Evolutionary conservation across 2,329 filamentous ascomycete genomes (phyloP).

Genomic region (Alternaria sp.): DNA sequence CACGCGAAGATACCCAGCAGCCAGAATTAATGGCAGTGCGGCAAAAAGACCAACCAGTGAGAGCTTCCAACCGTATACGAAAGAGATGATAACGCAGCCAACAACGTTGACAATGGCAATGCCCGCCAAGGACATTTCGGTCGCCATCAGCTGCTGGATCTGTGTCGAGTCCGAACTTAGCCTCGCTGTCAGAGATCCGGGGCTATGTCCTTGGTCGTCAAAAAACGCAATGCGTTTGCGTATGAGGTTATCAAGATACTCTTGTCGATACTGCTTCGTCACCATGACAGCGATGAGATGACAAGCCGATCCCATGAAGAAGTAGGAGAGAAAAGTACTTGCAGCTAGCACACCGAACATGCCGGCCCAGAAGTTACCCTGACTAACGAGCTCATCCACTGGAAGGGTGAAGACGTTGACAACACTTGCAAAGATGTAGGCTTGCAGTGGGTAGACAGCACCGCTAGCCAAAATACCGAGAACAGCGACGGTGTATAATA

Average conservation of each 20-base stretch:
- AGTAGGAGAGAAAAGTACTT: conserved; percentile 63
- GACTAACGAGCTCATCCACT: conserved; percentile 34
- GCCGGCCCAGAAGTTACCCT: conserved; percentile 68
- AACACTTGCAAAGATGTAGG: conserved; percentile 51
- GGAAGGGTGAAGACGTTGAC: conserved; percentile 49
- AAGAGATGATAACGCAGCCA: conserved; percentile 72
- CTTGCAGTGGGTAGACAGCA: conserved; percentile 51
- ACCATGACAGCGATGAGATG: conserved; percentile 54
- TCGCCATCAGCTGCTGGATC: conserved; percentile 69
- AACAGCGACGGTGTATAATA: conserved; percentile 42
- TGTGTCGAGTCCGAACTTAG: conserved; percentile 66
- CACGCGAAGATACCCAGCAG: conserved; percentile 61
- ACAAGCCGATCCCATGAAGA: conserved; percentile 53
- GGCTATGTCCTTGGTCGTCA: conserved; percentile 67
- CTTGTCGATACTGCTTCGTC: conserved; percentile 63
- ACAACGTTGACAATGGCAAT: conserved; percentile 72
- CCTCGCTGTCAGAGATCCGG: conserved; percentile 67
- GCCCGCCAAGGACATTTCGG: conserved; percentile 68
- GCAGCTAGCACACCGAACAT: conserved; percentile 71
- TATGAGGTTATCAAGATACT: conserved; percentile 70
- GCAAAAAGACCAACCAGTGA: conserved; percentile 73
- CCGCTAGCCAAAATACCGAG: conserved; percentile 45
- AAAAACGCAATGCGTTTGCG: conserved; percentile 69
- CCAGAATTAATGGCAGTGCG: conserved; percentile 60
- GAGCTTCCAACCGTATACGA: conserved; percentile 80